Base-by-base conservation (phyloP, 2,329 filamentous ascomycete genomes). In the Bipolaris sorokiniana region DNA sequence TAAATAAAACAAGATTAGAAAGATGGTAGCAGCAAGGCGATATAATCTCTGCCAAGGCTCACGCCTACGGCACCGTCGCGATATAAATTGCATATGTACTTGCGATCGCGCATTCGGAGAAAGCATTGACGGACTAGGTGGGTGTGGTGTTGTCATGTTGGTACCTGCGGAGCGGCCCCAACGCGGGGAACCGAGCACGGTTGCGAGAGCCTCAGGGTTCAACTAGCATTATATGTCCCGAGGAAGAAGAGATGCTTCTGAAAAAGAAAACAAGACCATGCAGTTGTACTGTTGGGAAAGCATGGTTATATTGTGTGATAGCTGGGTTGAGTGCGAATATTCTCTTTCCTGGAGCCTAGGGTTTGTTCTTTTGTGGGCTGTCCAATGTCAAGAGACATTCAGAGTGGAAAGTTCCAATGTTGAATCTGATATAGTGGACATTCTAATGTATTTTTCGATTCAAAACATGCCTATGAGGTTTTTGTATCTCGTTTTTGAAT, bases 161-260 rank as follows among this genome's bases (percentile, higher is more conserved):
- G 42, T 53, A 49, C 23, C 38, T 48, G 26, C 45, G 40, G n/a
- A 49, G 38, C 54, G 54, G 44, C 45, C 50, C 54, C 54, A 42
- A 54, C 53, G 54, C 48, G 54, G 54, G 54, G 54, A 57, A 57
- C 54, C 54, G 54, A 53, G 37, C 26, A 33, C 22, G 50, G 51
- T 18, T 48, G 37, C 37, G 36, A 18, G 15, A 56, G 41, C 42
- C 26, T 33, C 48, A 16, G n/a, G 46, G 34, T 48, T 48, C 46
- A 48, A 36, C 16, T 10, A 23, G 26, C 34, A 26, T 28, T 16
- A 7, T 34, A 48, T 15, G 20, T 48, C 23, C 34, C 22, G 46
- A 37, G 11, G 28, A 48, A 15, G 23, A 20, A 33, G 31, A 33
- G 16, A 26, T 11, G 11, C 7, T 22, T 16, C 20, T 13, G n/a